Evolutionary conservation across 2,329 filamentous ascomycete genomes (phyloP), one percentile per base, ranked within the genome.

Genomic region (Arachnopeziza araneosa): DNA sequence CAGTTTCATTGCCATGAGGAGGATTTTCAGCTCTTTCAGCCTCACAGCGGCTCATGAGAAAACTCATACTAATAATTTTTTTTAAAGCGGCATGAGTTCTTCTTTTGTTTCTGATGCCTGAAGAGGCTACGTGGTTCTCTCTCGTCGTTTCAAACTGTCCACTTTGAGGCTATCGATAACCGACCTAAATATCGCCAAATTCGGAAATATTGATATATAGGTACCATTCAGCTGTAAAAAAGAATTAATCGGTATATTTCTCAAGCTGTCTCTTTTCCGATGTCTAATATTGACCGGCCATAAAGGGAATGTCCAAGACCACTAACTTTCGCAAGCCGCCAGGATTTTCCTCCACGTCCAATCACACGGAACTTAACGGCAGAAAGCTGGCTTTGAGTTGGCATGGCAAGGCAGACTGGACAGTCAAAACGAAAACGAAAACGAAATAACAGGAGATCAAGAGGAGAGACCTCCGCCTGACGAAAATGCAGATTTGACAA

Each of bases 401-500:
- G n/a, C n/a, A n/a, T n/a, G n/a, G n/a, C n/a, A n/a, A n/a, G n/a
- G n/a, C n/a, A n/a, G n/a, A n/a, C n/a, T n/a, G n/a, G n/a, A n/a
- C n/a, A n/a, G n/a, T n/a, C n/a, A n/a, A n/a, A n/a, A n/a, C n/a
- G n/a, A n/a, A n/a, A n/a, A n/a, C n/a, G n/a, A n/a, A n/a, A n/a
- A n/a, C n/a, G n/a, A n/a, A n/a, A n/a, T n/a, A n/a, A n/a, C n/a
- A n/a, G n/a, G n/a, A n/a, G n/a, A n/a, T n/a, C n/a, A n/a, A n/a
- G n/a, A n/a, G n/a, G n/a, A n/a, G n/a, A n/a, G n/a, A n/a, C 99
- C 80, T 97, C 95, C 63, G 98, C 95, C 6, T 32, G 14, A 32
- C 7, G 14, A 32, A 7, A 32, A 32, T 32, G 30, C 7, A 32
- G 30, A 32, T 14, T 32, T 44, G 36, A 3, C 12, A 12, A 12